Evolutionary conservation across 139 green algal species (phyloP), one percentile per base, ranked within the genome.

Genomic region (Coelastrella sp.): DNA sequence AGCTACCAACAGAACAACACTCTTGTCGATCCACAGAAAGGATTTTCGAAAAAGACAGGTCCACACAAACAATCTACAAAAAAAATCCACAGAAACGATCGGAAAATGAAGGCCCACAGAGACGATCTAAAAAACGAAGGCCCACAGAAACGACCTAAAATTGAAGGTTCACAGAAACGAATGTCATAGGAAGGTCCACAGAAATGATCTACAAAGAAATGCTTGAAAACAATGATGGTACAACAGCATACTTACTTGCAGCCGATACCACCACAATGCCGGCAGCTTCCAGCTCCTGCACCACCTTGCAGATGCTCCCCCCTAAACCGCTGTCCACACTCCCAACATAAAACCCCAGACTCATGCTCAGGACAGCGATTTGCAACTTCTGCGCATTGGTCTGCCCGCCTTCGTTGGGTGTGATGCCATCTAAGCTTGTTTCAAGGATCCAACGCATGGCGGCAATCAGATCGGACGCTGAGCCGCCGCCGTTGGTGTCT

Each of bases 371-470:
- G 6, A 88, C 68, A 73, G 17, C 11, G 7, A 88, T 68, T 4
- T 56, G 14, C 65, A 88, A n/a, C 83, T 16, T n/a, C 83, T 88
- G 20, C 17, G 68, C 83, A 14, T 88, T 88, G 20, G 83, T 88
- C 2, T 22, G 4, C 7, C 22, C 22, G 3, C 19, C 66, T 4
- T 23, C 17, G 47, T 88, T 88, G 0, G 47, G 68, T 3, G 0
- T n/a, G 17, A 14, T 57, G 11, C 83, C 83, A 17, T 88, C 32
- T 32, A 80, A 11, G 19, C 66, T 80, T 2, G 17, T 66, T 0
- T 71, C 68, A 8, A 88, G 54, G 17, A 88, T 57, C 83, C 83
- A 88, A 32, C 7, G 23, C 10, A 80, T n/a, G 1, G 66, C 83
- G 3, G 16, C 66, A 3, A 88, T 68, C 7, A 88, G 47, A 73